Base-by-base conservation (phyloP, 768 basidiomycete genomes). In the Baorangia bicolor region DNA sequence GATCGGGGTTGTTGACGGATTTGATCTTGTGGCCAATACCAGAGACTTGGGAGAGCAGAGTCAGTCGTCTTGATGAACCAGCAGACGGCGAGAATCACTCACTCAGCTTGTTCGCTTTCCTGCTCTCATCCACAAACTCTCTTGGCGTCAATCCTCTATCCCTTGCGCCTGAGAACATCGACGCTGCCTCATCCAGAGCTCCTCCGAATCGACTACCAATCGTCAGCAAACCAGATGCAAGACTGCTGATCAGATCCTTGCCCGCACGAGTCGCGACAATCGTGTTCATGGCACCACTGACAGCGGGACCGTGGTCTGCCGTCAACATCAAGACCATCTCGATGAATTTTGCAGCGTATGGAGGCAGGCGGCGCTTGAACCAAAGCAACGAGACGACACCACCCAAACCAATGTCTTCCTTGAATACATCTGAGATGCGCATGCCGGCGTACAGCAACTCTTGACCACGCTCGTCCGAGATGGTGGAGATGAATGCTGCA, bases 1-100 rank as follows among this genome's bases (percentile, higher is more conserved):
- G 80, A 80, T 94, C 92, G 45, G 92, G 93, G 84, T 95, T 95
- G 76, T 92, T 94, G 61, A 94, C 91, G 62, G 89, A 93, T 86
- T 99, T 99, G 82, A 99, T 97, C 85, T 98, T 98, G 87, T 99
- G 96, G 43, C 96, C 96, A 63, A 99, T 99, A 80, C 96, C 96
- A 62, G 87, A 90, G 80, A 98, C 90, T 90, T 60, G 34, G 11
- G 14, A 50, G 45, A 37, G 27, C 35, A 30, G 55, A 23, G 28
- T 61, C 33, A 51, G 35, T 52, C 52, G 60, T 57, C 33, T 27
- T n/a, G 25, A 13, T 16, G 16, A n/a, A 30, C 5, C 18, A 61
- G 28, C 45, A 28, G 51, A 33, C 2, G 30, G 30, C 10, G 3
- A 47, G 12, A 18, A 30, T n/a, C 23, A 83, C 87, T 58, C 63